Conservation (phyloP, 371 early-diverging fungal species). For the Conidiobolus incongruus region DNA sequence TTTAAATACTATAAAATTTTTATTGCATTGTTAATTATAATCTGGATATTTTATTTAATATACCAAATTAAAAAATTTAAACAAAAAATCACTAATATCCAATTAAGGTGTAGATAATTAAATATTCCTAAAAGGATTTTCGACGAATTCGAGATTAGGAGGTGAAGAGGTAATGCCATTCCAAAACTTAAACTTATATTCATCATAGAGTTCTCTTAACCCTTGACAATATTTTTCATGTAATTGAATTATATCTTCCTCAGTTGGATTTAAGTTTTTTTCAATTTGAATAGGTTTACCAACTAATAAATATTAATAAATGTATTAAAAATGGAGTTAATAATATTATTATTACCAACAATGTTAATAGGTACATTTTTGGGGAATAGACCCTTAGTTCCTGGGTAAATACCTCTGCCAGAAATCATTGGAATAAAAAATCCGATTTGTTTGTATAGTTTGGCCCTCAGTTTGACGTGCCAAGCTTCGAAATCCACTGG, state of each 20-base stretch:
- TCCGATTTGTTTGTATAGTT: conserved; percentile 27
- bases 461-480: conserved; percentile 25
- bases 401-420: conserved; percentile 45
- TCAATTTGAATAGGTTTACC: conserved; percentile 38
- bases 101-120: too few species aligned
- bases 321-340: background rate
- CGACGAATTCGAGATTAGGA: too few species aligned
- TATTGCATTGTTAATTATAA: too few species aligned
- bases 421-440: conserved; percentile 49
- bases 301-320: conserved; percentile 10
- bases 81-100: too few species aligned
- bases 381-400: conserved; percentile 31
- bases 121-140: too few species aligned
- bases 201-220: conserved; percentile 30
- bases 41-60: too few species aligned
- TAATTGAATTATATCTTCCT: conserved; percentile 28
- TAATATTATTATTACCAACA: conserved; percentile 16
- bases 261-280: conserved; percentile 22
- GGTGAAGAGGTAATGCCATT: too few species aligned
- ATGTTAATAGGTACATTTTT: conserved; percentile 21
- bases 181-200: conserved; percentile 23
- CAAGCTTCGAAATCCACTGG: conserved; percentile 21
- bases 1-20: too few species aligned
- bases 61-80: too few species aligned
- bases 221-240: conserved; percentile 37